Conservation (phyloP, 2,329 filamentous ascomycete species). For the Stemphylium vesicarium region DNA sequence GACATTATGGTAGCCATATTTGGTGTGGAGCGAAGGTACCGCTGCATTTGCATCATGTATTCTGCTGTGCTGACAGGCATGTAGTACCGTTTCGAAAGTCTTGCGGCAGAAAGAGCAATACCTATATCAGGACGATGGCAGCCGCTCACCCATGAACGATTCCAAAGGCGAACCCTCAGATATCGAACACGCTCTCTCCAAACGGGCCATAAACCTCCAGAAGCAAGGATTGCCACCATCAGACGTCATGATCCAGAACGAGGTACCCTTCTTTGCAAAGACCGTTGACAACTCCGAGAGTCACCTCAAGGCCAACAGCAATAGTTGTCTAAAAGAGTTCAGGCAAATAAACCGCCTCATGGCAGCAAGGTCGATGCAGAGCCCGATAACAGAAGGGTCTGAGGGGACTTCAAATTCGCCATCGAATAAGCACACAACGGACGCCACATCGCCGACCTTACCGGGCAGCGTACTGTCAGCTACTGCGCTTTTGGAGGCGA, state of each 20-base stretch:
- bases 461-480: constrained; percentile 72
- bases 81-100: constrained; percentile 97
- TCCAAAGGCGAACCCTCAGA: constrained; percentile 85
- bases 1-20: constrained; percentile 70
- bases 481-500: constrained; percentile 66
- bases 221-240: constrained; percentile 75
- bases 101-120: constrained; percentile 94
- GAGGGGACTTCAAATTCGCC: constrained; percentile 65
- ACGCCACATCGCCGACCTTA: constrained; percentile 74
- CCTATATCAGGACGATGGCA: constrained; percentile 79
- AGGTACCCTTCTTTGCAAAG: constrained; percentile 80
- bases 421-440: constrained; percentile 67
- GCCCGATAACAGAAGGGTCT: constrained; percentile 68
- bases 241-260: constrained; percentile 83
- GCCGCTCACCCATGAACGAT: constrained; percentile 79
- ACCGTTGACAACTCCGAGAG: constrained; percentile 74
- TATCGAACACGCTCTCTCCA: constrained; percentile 87
- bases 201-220: constrained; percentile 84
- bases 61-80: constrained; percentile 25
- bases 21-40: constrained; percentile 94
- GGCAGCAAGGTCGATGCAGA: constrained; percentile 61
- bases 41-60: constrained; percentile 10
- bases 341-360: constrained; percentile 81
- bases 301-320: constrained; percentile 72
- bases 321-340: constrained; percentile 91